A percentile compares a stretch with the other conserved stretches of the same genome.
These are phyloP conservation scores for Omphalea diandra DNA, from an alignment of 441 rosid genomes.

Conservation along the genomic window DNA sequence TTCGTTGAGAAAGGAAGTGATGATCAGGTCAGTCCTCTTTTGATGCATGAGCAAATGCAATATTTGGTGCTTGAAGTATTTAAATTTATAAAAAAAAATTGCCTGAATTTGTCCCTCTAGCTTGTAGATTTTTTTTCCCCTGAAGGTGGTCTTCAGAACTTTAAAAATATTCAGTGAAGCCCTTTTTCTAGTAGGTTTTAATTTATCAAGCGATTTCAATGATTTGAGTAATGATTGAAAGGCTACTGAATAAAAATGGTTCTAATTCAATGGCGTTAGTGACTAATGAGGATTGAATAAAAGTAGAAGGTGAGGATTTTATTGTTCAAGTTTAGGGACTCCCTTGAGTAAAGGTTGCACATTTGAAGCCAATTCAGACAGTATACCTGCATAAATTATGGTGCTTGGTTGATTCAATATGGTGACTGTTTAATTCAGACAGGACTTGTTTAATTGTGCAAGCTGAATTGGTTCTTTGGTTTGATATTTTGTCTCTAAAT, in stretches of 20 bases:
- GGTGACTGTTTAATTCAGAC: not conserved
- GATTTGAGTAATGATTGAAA: not conserved
- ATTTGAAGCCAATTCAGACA: not conserved
- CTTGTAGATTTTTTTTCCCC: not conserved
- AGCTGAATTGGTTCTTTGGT: not conserved
- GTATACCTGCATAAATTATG: not conserved
- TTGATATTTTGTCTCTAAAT: not conserved
- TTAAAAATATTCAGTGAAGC: not conserved
- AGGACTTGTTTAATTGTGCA: not conserved
- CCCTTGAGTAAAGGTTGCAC: not conserved
- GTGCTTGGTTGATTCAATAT: not conserved
- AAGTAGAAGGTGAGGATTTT: not conserved
- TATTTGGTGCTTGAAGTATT: not conserved
- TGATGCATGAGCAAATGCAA: conserved; percentile 1
- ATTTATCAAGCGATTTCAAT: not conserved
- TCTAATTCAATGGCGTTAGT: not conserved
- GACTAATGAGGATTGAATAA: not conserved
- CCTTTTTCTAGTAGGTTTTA: not conserved
- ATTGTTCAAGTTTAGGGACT: not conserved
- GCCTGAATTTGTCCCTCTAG: not conserved
- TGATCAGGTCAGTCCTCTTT: conserved; percentile 53
- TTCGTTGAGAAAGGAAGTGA: conserved; percentile 60
- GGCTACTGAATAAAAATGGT: not conserved
- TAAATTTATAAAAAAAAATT: not conserved
- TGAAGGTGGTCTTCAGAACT: not conserved